These are phyloP conservation scores for Mycogone perniciosa DNA, from an alignment of 2,329 filamentous ascomycete genomes.

Conservation along the genomic window DNA sequence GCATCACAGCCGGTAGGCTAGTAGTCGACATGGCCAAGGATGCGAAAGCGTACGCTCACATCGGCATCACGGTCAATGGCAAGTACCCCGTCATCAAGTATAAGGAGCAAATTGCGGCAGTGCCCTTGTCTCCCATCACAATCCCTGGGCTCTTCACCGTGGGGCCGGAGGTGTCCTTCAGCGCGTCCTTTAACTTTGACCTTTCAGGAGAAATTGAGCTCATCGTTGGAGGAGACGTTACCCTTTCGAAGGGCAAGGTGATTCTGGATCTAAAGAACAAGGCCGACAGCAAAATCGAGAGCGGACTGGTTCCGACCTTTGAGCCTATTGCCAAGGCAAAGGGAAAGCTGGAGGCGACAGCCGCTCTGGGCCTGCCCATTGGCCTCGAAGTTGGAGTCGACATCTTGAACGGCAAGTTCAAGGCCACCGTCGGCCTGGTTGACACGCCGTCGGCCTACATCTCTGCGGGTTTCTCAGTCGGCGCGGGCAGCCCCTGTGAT, in stretches of 20 bases:
- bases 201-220: background rate
- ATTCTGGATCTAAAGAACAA: background rate
- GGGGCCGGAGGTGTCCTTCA: background rate
- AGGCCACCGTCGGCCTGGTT: background rate
- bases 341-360: background rate
- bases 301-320: background rate
- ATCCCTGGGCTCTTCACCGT: background rate
- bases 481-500: background rate
- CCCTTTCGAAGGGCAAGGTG: background rate
- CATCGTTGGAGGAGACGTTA: background rate
- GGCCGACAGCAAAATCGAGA: background rate
- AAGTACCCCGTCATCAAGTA: background rate
- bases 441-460: slow-evolving; percentile 1
- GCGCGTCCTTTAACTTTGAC: background rate
- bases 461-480: background rate
- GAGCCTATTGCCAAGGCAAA: background rate
- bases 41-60: background rate
- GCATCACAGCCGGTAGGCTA: background rate
- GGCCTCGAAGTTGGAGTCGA: slow-evolving; percentile 1
- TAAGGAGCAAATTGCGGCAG: background rate
- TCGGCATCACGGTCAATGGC: background rate
- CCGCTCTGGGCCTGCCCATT: background rate
- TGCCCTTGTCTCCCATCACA: background rate
- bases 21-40: background rate
- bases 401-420: slow-evolving; percentile 7